phyloP scores from a whole-genome alignment of 768 basidiomycete genomes.

The Dentipellis sp. region DNA sequence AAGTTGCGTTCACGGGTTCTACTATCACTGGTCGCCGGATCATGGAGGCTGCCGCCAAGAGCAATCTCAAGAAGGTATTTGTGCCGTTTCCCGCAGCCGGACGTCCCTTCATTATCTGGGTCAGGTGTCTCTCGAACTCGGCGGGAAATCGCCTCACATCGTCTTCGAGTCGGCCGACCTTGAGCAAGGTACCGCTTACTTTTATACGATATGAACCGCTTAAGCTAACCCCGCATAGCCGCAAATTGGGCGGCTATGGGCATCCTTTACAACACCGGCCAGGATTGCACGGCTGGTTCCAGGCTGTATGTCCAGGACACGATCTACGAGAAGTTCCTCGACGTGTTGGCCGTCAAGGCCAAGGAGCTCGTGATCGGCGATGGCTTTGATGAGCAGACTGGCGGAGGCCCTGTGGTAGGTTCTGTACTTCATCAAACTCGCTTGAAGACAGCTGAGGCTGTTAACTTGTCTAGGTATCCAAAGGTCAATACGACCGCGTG shows the following conservation, averaged over 20 bases:
- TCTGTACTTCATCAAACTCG: neutral
- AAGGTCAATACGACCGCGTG: slow-evolving; percentile 76
- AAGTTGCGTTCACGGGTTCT: slow-evolving; percentile 93
- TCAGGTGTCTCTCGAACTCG: slow-evolving; percentile 85
- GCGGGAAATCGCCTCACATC: slow-evolving; percentile 86
- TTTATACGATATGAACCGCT: neutral
- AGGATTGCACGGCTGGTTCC: slow-evolving; percentile 91
- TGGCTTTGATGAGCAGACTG: slow-evolving; percentile 65
- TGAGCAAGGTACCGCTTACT: slow-evolving; percentile 53
- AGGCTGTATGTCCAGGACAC: slow-evolving; percentile 83
- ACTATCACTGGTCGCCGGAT: slow-evolving; percentile 84
- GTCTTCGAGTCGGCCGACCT: slow-evolving; percentile 89
- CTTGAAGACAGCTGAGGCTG: too few species aligned
- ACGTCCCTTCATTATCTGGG: neutral
- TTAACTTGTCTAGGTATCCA: slow-evolving; percentile 69
- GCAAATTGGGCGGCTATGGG: slow-evolving; percentile 83
- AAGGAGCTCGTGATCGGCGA: slow-evolving; percentile 68
- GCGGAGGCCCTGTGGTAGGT: slow-evolving; percentile 79
- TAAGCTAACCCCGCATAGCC: slow-evolving; percentile 29
- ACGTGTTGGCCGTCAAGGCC: slow-evolving; percentile 53
- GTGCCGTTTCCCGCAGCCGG: neutral
- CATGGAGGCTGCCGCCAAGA: slow-evolving; percentile 86
- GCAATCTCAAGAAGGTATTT: slow-evolving; percentile 84
- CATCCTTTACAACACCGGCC: slow-evolving; percentile 83
- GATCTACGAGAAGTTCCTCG: slow-evolving; percentile 79